Base-by-base conservation (phyloP, 83 land plant genomes). In the Larix sibirica region DNA sequence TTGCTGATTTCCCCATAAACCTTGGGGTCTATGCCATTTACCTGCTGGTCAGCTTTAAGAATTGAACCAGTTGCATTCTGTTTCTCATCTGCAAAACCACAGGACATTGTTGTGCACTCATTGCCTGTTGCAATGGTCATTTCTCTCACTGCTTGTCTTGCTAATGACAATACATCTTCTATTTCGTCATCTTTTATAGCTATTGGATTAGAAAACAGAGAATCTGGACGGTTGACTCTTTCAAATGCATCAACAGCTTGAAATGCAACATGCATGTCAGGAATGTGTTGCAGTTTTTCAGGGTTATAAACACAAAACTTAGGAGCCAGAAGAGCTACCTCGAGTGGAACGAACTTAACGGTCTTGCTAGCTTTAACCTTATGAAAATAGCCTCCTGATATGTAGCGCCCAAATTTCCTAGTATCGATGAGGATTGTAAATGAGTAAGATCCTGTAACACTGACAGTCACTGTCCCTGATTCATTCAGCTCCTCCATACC, bases 401-500 rank as follows among this genome's bases (percentile, higher is more conserved):
- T 4, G 58, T 90, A 90, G 7, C 83, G 66, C 28, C 84, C 83
- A 63, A 83, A 90, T 10, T 54, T 17, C 4, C 90, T 85, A 7
- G 91, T 83, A 79, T 90, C 91, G 31, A 78, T 85, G 23, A 87
- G 85, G 59, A 90, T 88, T 20, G 88, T 88, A 80, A 90, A 90
- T 31, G 91, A 88, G 81, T 79, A 66, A 42, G 82, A 66, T 24
- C 90, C 91, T 17, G 91, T 87, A 7, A 88, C 87, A n/a, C 83
- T 85, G 58, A 90, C 91, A 24, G 85, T 44, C 33, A 85, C 85
- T 17, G 88, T 83, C 58, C 18, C 80, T 38, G 21, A 58, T 2
- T 85, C 74, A 47, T 87, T 88, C 26, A 90, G 33, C 36, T 88
- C 90, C 70, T 85, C 88, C 91, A 90, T 90, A 6, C 91, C 91